Evolutionary conservation across 78 protist genomes (phyloP), one percentile per base, ranked within the genome.

Genomic region (Dictyostelium purpureum): DNA sequence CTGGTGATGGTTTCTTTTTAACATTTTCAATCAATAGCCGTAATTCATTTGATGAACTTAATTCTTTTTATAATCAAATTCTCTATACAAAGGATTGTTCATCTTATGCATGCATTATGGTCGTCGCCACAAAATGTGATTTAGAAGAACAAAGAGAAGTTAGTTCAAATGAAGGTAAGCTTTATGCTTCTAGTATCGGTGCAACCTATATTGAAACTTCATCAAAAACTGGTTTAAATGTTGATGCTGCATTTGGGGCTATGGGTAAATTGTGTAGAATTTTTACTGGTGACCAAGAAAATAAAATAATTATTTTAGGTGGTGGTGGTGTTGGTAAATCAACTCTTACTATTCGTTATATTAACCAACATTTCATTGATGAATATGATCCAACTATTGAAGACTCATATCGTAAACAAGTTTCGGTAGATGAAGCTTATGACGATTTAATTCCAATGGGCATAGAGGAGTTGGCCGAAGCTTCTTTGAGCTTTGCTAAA

Each of bases 81-180:
- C 33, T 21, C 7, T 33, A 80, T 38, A 35, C 12, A 6, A 80
- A 79, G 14, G 94, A 90, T 40, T 45, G 33, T 38, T 88, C 78
- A 24, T 37, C 54, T 19, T 43, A 70, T 42, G 85, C 99, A 40
- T 61, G 91, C 49, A 45, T 97, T 12, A 16, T 85, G 5, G 33
- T 98, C 6, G 85, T 95, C 7, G 99, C 97, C 4, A 99, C 98
- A 79, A 99, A 99, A 79, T 38, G 80, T 43, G 99, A 99, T 79
- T 87, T 98, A 6, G 99, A 79, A 37, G 79, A 2, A 6, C 88
- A 95, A 6, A 77, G 98, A 6, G 45, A 38, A 14, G 98, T 99
- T 16, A 6, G 97, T 24, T 89, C 21, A 16, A 73, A n/a, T 21
- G 90, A 90, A 26, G 98, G 95, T 38, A 1, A 42, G 16, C 74